Conservation (phyloP, 192 early-diverging fungal species). For the Rhizophagus prolifer region DNA sequence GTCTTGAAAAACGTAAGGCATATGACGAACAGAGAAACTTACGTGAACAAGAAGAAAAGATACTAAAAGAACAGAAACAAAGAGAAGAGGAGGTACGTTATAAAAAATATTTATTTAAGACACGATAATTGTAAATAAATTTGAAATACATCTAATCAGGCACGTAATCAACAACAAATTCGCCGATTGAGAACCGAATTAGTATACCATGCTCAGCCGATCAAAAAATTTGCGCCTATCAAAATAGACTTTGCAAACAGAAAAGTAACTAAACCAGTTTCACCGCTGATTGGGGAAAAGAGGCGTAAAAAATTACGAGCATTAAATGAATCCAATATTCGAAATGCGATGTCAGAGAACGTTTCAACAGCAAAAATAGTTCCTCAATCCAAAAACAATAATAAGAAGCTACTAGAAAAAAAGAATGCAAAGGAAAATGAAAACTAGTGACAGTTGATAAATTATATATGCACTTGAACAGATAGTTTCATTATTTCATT, state of each 20-base stretch:
- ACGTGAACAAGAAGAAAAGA: background rate
- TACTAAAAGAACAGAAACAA: background rate
- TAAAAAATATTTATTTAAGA: background rate
- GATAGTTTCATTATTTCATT: no score
- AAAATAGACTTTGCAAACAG: background rate
- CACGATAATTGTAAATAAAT: background rate
- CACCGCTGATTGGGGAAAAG: constrained; percentile 20
- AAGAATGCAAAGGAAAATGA: no score
- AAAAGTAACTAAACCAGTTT: background rate
- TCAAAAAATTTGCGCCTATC: background rate
- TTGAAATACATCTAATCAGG: background rate
- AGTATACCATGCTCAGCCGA: constrained; percentile 9
- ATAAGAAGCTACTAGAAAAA: no score
- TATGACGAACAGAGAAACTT: constrained; percentile 10
- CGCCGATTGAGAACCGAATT: constrained; percentile 1
- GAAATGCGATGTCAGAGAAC: no score
- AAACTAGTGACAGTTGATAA: no score
- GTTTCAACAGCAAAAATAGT: no score
- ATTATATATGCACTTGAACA: no score
- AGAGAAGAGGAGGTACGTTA: constrained; percentile 10
- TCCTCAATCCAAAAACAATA: no score
- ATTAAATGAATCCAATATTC: background rate
- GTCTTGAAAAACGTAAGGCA: constrained; percentile 4
- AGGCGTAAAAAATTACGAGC: background rate
- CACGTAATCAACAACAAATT: background rate